These are phyloP conservation scores for Globisporangium apiculatum DNA, from an alignment of 352 stramenopile species.

Conservation along the genomic window DNA sequence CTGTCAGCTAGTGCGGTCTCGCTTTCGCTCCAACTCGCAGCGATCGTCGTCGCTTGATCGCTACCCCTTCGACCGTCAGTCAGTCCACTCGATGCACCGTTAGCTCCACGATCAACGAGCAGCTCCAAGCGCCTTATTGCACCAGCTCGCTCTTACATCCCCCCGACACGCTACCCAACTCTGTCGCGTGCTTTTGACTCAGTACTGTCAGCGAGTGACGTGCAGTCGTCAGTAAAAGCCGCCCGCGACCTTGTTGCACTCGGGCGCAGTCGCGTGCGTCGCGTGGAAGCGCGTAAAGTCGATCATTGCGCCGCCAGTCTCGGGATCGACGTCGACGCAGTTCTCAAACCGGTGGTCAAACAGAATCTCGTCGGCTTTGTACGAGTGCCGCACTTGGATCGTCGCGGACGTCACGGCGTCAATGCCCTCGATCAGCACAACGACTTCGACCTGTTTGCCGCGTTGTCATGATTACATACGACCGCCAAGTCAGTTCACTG, in stretches of 20 bases:
- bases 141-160: not conserved
- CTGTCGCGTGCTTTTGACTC: not conserved
- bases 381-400: constrained; percentile 95
- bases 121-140: too few species aligned
- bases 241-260: constrained; percentile 53
- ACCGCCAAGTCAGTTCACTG: too few species aligned
- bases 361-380: constrained; percentile 88
- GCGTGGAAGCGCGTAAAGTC: constrained; percentile 89
- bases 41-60: too few species aligned
- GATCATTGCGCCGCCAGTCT: constrained; percentile 76
- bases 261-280: constrained; percentile 42
- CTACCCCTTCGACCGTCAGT: too few species aligned
- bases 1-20: too few species aligned
- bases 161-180: not conserved
- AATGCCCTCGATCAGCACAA: constrained; percentile 95
- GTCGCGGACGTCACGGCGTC: constrained; percentile 92
- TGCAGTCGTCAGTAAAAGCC: constrained; percentile 34
- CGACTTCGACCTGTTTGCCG: constrained; percentile 84
- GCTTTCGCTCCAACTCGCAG: too few species aligned
- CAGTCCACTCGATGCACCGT: too few species aligned
- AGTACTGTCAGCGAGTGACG: too few species aligned
- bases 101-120: too few species aligned
- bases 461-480: too few species aligned
- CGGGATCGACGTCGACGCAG: constrained; percentile 79
- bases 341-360: constrained; percentile 92